A percentile compares a stretch with the other conserved stretches of the same genome.
These are phyloP conservation scores for Fomitopsis palustris DNA, from an alignment of 1,284 basidiomycete species.

Conservation along the genomic window DNA sequence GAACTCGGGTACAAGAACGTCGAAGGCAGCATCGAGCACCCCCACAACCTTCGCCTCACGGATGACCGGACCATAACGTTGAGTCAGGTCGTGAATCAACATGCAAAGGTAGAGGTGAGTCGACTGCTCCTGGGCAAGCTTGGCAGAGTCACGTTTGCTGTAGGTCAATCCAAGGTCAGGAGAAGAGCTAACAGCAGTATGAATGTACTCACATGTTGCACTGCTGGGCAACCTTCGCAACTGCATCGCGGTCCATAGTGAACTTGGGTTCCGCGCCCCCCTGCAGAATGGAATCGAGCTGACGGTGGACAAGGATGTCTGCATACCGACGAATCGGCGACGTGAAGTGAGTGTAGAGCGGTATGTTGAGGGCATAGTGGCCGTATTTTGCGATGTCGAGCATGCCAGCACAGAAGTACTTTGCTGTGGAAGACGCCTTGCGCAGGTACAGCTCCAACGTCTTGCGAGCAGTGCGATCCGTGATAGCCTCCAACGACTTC, in stretches of 20 bases:
- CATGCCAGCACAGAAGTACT: slow-evolving; percentile 99
- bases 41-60: slow-evolving; percentile 91
- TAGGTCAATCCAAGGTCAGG: slow-evolving; percentile 15
- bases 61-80: slow-evolving; percentile 92
- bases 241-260: slow-evolving; percentile 93
- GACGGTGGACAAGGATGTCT: slow-evolving; percentile 94
- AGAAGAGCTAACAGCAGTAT: slow-evolving; percentile 8
- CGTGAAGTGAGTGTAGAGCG: slow-evolving; percentile 97
- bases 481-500: slow-evolving; percentile 74
- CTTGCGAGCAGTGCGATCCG: slow-evolving; percentile 68
- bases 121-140: slow-evolving; percentile 94
- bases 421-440: slow-evolving; percentile 89
- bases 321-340: slow-evolving; percentile 93
- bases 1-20: slow-evolving; percentile 91
- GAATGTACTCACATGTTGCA: slow-evolving; percentile 79
- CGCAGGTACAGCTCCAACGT: slow-evolving; percentile 80
- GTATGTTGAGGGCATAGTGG: slow-evolving; percentile 89
- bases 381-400: slow-evolving; percentile 97
- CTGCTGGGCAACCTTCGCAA: slow-evolving; percentile 96
- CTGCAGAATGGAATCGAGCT: slow-evolving; percentile 87
- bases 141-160: slow-evolving; percentile 87
- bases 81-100: slow-evolving; percentile 89
- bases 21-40: slow-evolving; percentile 94
- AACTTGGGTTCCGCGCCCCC: slow-evolving; percentile 83
- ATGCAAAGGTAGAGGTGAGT: slow-evolving; percentile 94